These are phyloP conservation scores for Vigna nakashimae DNA, from an alignment of 306 rosid genomes.

Conservation along the genomic window DNA sequence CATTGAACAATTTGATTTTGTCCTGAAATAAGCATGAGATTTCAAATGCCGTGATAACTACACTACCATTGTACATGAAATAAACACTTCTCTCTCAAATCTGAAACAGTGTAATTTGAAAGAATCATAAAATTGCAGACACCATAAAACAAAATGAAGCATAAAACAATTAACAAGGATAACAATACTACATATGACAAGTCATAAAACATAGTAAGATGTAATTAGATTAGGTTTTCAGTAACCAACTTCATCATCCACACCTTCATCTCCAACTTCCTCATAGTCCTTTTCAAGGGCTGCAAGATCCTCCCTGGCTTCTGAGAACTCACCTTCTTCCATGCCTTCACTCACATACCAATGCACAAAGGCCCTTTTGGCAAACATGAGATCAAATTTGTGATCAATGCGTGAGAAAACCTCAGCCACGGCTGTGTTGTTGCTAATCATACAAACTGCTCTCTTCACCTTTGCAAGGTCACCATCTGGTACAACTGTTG, in stretches of 20 bases:
- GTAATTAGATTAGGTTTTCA: conserved; percentile 20
- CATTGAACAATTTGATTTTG: not conserved
- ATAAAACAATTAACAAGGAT: conserved; percentile 23
- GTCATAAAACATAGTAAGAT: conserved; percentile 1
- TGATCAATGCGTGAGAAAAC: conserved; percentile 76
- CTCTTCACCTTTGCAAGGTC: conserved; percentile 78
- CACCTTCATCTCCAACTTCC: conserved; percentile 75
- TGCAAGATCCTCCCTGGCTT: conserved; percentile 84
- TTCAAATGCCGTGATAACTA: not conserved
- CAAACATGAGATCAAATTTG: conserved; percentile 75
- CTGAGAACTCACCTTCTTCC: conserved; percentile 91
- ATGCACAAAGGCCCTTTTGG: conserved; percentile 81
- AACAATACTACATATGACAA: not conserved
- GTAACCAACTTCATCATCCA: conserved; percentile 57
- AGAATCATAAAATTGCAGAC: conserved; percentile 4
- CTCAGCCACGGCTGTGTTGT: conserved; percentile 74
- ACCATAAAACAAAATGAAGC: not conserved
- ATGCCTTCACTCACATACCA: conserved; percentile 90
- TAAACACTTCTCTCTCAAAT: not conserved
- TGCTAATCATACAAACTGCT: conserved; percentile 83
- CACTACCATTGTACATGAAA: conserved; percentile 24
- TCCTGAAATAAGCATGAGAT: not conserved
- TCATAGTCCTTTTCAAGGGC: conserved; percentile 83
- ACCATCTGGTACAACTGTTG: conserved; percentile 79
- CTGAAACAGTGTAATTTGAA: not conserved